Base-by-base conservation (phyloP, 2,329 filamentous ascomycete species). In the Aspergillus aculeatinus region DNA sequence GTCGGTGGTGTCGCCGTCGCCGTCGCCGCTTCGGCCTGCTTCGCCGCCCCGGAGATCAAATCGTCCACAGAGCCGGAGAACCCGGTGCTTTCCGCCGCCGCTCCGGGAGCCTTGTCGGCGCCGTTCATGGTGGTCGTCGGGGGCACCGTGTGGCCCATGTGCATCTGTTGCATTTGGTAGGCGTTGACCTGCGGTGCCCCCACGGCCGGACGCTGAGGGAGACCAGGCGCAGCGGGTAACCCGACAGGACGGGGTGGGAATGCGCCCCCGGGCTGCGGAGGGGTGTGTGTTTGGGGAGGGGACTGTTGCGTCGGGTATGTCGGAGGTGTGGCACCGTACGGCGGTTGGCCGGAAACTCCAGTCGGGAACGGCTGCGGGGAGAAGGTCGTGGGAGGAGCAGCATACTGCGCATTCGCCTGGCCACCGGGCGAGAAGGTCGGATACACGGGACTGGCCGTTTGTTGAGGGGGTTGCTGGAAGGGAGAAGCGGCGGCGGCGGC, bases 201-300 rank as follows among this genome's bases (percentile, higher is more conserved):
- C 68, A 87, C 85, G 11, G 81, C 78, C 16, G 86, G 86, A 55
- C 86, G 80, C 64, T 87, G 84, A 3, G 86, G 86, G 48, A 89
- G 79, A 58, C 85, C 83, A 23, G 84, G 80, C 14, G 82, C 81
- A 52, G 78, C 70, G n/a, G 83, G 83, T 51, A 85, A 74, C 68
- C 81, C 84, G 60, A 80, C 82, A 55, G 83, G 81, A 64, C 83
- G 78, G 51, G 78, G 78, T 14, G 81, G 79, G 50, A 81, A 69
- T 52, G 68, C 66, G 31, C 42, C 53, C 2, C 66, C 67, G 60
- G 64, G 67, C 60, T 76, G 78, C 29, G 78, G 77, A 50, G 80
- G 79, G 9, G 78, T 80, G 62, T 80, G 76, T 25, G 72, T 75
- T 51, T 72, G 74, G 21, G 77, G 74, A 27, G 42, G 77, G 52